Conservation (phyloP, 768 basidiomycete genomes). For the Cystobasidium tubakii region DNA sequence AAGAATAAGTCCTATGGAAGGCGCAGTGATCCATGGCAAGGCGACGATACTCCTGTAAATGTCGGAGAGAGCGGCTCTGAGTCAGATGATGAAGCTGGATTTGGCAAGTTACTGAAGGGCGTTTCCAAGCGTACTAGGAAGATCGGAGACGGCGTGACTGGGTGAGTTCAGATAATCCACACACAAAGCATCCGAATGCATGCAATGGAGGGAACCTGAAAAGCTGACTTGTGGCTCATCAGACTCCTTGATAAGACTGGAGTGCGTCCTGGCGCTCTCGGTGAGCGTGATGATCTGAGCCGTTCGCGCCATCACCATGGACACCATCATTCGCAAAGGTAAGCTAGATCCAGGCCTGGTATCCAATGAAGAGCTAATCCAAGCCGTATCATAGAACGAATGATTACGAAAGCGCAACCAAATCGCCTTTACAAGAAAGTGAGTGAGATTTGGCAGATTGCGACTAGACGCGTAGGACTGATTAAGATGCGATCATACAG, state of each 20-base stretch:
- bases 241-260: slow-evolving; percentile 22
- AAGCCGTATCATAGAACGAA: not conserved
- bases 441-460: not conserved
- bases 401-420: not conserved
- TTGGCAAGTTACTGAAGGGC: slow-evolving; percentile 18
- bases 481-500: not conserved
- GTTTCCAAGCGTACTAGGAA: slow-evolving; percentile 6
- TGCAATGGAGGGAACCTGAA: too few species aligned
- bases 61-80: not conserved
- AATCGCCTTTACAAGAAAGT: not conserved
- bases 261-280: not conserved
- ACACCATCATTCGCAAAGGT: not conserved
- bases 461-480: too few species aligned
- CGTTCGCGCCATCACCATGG: slow-evolving; percentile 6
- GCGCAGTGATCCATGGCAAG: not conserved
- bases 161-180: too few species aligned
- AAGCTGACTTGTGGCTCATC: not conserved
- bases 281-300: not conserved
- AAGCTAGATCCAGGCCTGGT: not conserved
- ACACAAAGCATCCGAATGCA: too few species aligned
- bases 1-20: slow-evolving; percentile 9
- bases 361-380: not conserved
- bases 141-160: slow-evolving; percentile 25
- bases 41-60: not conserved
- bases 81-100: slow-evolving; percentile 20